A percentile compares a stretch with the other conserved stretches of the same genome.
phyloP scores from a whole-genome alignment of 345 rosid genomes.

The Syzygium aqueum region DNA sequence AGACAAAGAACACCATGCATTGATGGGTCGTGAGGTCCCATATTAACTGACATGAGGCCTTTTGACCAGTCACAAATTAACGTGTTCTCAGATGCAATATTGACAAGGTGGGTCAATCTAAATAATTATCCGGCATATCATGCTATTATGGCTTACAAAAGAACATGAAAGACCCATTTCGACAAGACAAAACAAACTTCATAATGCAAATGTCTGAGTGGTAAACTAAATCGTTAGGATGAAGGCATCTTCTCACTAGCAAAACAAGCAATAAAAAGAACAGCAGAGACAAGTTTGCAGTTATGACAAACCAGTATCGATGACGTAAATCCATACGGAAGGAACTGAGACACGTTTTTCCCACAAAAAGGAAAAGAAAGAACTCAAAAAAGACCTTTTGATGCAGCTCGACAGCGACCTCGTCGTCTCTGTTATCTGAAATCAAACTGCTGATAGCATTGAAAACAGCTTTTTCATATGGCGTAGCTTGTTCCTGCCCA shows the following conservation, averaged over 20 bases:
- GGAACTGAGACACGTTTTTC: neutral
- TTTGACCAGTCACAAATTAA: neutral
- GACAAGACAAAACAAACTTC: neutral
- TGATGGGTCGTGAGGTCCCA: neutral
- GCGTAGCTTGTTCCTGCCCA: constrained; percentile 57
- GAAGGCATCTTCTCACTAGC: neutral
- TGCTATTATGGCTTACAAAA: neutral
- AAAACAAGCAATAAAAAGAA: neutral
- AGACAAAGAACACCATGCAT: neutral
- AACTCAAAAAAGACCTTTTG: constrained; percentile 30
- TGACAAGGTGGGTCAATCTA: neutral
- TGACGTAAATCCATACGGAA: neutral
- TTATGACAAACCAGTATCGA: neutral
- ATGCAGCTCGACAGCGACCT: constrained; percentile 53
- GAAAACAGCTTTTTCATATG: constrained; percentile 69
- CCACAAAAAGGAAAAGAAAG: neutral
- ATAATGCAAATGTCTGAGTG: neutral
- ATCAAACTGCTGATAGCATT: constrained; percentile 44
- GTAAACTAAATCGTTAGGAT: neutral
- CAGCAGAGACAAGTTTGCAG: neutral
- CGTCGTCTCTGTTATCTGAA: constrained; percentile 56
- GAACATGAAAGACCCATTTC: neutral
- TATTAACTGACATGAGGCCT: neutral
- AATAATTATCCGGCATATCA: neutral
- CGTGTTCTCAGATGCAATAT: neutral